Base-by-base conservation (phyloP, 2,329 filamentous ascomycete genomes). In the Ascochyta fabae region DNA sequence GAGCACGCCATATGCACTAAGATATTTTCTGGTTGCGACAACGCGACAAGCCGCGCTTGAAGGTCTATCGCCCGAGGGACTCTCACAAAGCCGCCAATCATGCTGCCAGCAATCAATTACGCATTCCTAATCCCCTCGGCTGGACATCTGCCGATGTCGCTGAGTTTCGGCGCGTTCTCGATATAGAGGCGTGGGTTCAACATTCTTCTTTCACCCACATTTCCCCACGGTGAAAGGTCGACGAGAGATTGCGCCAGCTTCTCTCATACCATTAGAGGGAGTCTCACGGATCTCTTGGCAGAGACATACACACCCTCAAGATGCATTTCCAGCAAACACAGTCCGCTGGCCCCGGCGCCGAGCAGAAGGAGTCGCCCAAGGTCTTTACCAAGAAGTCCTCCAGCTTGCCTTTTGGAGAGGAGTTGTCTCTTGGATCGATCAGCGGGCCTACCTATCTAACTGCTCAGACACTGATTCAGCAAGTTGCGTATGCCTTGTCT, bases 401-500 rank as follows among this genome's bases (percentile, higher is more conserved):
- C 15, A 79, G 77, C 48, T 74, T 84, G 26, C 81, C 83, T 1
- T 84, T 84, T 56, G 81, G 82, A 45, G 80, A 83, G 62, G 67
- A 81, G 58, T 75, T 83, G 53, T 62, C 79, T 31, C 75, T 86
- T 56, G 78, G 79, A 50, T 80, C 80, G 56, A 90, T 98, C 75
- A 88, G 85, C 58, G 95, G 94, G 15, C 91, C 94, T 64, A 95
- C 91, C 52, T 99, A 99, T 78, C 85, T 94, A 59, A 98, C 94
- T 36, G 91, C 92, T 27, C 95, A 99, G 79, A 87, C 92, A 22
- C 86, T 99, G 52, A 89, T 98, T 62, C 95, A 99, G 81, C 95
- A 99, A 79, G 89, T 98, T 62, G 92, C 94, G 58, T 99, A 96
- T 80, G 86, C 91, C 61, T 84, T 99, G 59, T 98, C 94, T 53